Evolutionary conservation across 73 alveolate genomes (phyloP).

Genomic region (Paramecium sonneborni): DNA sequence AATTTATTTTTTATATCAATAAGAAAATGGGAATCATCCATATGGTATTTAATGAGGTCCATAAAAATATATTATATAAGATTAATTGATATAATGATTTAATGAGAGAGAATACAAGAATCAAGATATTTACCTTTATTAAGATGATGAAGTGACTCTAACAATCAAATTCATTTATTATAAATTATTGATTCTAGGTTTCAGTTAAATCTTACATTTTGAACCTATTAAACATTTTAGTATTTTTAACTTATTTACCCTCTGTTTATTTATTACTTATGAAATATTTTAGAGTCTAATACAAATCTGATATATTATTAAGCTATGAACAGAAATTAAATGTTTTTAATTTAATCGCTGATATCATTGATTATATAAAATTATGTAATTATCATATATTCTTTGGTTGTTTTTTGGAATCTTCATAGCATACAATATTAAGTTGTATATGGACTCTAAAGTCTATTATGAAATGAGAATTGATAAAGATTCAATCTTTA

Average conservation of each 20-base stretch:
- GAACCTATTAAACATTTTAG: background rate
- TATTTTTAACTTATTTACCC: background rate
- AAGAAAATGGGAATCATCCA: background rate
- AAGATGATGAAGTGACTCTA: background rate
- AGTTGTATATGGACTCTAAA: background rate
- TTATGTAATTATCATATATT: background rate
- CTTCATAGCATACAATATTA: background rate
- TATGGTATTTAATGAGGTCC: background rate
- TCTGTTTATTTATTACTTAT: background rate
- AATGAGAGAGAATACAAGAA: background rate
- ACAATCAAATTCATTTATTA: background rate
- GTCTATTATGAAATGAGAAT: background rate
- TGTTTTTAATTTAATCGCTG: conserved; percentile 25
- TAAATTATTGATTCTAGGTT: background rate
- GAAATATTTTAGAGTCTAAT: background rate
- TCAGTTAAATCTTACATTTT: background rate
- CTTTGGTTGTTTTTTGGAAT: background rate
- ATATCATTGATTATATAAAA: background rate
- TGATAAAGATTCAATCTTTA: background rate
- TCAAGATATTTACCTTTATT: background rate
- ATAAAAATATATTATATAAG: background rate
- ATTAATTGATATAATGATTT: background rate
- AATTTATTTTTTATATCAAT: background rate
- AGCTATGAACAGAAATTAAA: background rate
- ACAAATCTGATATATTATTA: background rate